These are phyloP conservation scores for Dendrobium chrysotoxum DNA, from an alignment of 106 monocot genomes.

Conservation along the genomic window DNA sequence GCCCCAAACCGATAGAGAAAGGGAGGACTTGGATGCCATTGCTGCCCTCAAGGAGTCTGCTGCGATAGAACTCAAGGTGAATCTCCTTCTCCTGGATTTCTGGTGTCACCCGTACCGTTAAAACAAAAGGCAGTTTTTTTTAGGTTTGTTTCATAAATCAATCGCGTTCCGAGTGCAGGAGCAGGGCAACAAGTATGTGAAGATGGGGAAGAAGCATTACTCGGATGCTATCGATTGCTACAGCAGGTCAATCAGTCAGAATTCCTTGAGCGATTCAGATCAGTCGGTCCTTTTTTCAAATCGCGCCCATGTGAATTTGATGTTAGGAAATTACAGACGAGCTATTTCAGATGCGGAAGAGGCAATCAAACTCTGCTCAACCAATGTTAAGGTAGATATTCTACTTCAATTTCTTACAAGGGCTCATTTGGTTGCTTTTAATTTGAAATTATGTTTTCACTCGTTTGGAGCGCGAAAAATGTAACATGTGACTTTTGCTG, in stretches of 20 bases:
- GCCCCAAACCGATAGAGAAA: slow-evolving; percentile 64
- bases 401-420: neutral
- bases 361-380: slow-evolving; percentile 52
- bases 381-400: slow-evolving; percentile 4
- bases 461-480: neutral
- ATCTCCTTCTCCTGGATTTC: neutral
- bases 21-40: slow-evolving; percentile 71
- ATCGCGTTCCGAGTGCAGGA: slow-evolving; percentile 36
- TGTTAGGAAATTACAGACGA: slow-evolving; percentile 73
- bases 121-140: neutral
- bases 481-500: neutral
- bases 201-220: slow-evolving; percentile 87
- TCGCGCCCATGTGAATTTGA: slow-evolving; percentile 82
- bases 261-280: slow-evolving; percentile 49
- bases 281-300: slow-evolving; percentile 68
- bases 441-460: neutral
- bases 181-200: slow-evolving; percentile 77
- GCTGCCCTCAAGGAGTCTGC: slow-evolving; percentile 68
- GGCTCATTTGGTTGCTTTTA: neutral
- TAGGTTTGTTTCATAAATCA: neutral
- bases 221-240: slow-evolving; percentile 74
- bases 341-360: slow-evolving; percentile 69
- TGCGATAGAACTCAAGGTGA: slow-evolving; percentile 76
- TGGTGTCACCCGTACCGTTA: neutral
- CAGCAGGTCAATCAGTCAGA: slow-evolving; percentile 82